Evolutionary conservation across 139 green algal species (phyloP).

Genomic region (Chlorokybus atmophyticus): DNA sequence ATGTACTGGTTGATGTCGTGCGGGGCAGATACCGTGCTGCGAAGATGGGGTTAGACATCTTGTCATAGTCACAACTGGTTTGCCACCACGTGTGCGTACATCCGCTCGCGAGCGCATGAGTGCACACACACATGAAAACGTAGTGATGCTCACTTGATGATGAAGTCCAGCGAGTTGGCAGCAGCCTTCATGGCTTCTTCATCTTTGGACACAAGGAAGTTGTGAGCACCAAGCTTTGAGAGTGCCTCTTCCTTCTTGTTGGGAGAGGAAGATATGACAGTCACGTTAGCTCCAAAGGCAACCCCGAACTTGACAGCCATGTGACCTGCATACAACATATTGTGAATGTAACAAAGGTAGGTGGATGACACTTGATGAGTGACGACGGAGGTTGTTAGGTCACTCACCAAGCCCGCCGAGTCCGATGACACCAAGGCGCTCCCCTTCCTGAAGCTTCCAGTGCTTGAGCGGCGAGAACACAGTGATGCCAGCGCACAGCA

Average conservation of each 20-base stretch:
- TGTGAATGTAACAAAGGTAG: no score
- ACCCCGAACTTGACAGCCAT: neutral
- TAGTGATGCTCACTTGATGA: no score
- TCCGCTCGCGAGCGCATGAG: no score
- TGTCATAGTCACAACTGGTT: no score
- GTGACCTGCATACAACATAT: no score
- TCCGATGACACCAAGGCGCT: neutral
- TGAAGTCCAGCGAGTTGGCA: neutral
- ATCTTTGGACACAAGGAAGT: neutral
- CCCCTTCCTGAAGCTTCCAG: neutral
- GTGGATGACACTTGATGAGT: no score
- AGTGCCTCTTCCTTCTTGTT: neutral
- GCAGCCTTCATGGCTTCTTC: neutral
- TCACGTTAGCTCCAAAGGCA: neutral
- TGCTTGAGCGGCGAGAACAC: neutral
- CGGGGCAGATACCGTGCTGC: no score
- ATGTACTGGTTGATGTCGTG: no score
- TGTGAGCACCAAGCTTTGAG: neutral
- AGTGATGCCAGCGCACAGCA: neutral
- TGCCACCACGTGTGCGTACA: no score
- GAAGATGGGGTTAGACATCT: no score
- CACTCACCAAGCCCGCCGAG: neutral
- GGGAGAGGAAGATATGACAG: neutral
- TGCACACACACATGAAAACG: no score
- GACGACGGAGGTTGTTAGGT: no score